Conservation (phyloP, 1,284 basidiomycete genomes). For the Ustilago xerochloae region DNA sequence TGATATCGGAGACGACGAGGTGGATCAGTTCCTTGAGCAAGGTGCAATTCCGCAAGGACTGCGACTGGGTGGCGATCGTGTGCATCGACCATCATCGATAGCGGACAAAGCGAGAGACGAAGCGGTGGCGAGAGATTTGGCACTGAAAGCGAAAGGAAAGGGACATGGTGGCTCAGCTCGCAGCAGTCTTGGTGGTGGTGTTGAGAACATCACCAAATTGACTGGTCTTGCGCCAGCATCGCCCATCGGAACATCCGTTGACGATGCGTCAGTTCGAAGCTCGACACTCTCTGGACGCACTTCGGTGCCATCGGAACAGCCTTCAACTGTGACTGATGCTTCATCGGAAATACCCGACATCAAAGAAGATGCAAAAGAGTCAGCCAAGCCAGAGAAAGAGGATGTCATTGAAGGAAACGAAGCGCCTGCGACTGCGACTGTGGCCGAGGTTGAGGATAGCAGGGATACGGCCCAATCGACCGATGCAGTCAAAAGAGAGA, state of each 20-base stretch:
- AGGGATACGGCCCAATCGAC: no score
- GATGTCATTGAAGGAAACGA: not conserved
- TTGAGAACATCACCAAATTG: not conserved
- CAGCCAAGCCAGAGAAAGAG: not conserved
- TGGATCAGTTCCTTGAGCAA: constrained; percentile 57
- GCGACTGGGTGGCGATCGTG: constrained; percentile 39
- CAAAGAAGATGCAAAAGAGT: not conserved
- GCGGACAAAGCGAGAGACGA: constrained; percentile 57
- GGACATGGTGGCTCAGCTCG: constrained; percentile 40
- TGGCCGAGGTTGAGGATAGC: not conserved
- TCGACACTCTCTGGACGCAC: not conserved
- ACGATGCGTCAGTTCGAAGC: constrained; percentile 1
- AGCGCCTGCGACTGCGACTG: not conserved
- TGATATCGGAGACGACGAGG: constrained; percentile 58
- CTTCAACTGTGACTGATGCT: not conserved
- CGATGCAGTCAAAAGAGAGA: not conserved
- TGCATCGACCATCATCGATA: constrained; percentile 31
- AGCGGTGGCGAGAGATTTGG: constrained; percentile 48
- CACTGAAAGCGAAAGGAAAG: constrained; percentile 39
- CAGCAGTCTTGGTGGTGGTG: constrained; percentile 12
- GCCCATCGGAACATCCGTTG: constrained; percentile 7
- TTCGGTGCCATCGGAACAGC: not conserved
- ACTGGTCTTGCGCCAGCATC: constrained; percentile 8
- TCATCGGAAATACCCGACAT: not conserved
- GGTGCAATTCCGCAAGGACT: constrained; percentile 57